Conservation (phyloP, 257 asterid species). For the Gynochthodes officinalis region DNA sequence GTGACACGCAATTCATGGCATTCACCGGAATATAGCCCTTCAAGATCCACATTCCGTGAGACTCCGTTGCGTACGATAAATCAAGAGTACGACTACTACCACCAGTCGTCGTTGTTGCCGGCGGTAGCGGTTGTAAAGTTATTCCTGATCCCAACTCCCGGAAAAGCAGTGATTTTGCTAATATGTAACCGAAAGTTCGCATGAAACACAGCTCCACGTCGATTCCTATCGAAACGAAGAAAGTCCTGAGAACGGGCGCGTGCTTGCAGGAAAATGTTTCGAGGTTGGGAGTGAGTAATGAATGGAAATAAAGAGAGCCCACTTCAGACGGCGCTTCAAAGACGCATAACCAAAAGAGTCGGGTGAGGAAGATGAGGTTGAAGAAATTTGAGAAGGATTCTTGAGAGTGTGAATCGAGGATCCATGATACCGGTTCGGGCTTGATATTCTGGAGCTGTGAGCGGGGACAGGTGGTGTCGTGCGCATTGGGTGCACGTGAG, state of each 20-base stretch:
- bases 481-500: constrained; percentile 61
- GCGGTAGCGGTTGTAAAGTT: constrained; percentile 42
- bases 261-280: constrained; percentile 46
- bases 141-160: constrained; percentile 43
- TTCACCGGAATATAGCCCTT: constrained; percentile 73
- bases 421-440: constrained; percentile 69
- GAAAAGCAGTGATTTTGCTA: constrained; percentile 64
- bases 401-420: constrained; percentile 67
- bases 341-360: constrained; percentile 69
- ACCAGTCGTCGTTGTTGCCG: constrained; percentile 14
- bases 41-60: constrained; percentile 74
- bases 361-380: constrained; percentile 60
- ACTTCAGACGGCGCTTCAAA: constrained; percentile 64
- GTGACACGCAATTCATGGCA: constrained; percentile 50
- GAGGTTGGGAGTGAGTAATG: constrained; percentile 59
- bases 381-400: constrained; percentile 82
- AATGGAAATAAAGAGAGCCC: constrained; percentile 65
- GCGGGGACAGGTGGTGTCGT: constrained; percentile 63
- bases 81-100: constrained; percentile 33
- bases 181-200: constrained; percentile 79
- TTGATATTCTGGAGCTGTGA: constrained; percentile 58
- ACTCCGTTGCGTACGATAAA: constrained; percentile 63
- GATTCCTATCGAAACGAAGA: constrained; percentile 61
- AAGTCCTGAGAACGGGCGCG: constrained; percentile 59
- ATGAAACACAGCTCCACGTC: constrained; percentile 77